phyloP scores from a whole-genome alignment of 1,284 basidiomycete genomes.

The Violaceomyces palustris region DNA sequence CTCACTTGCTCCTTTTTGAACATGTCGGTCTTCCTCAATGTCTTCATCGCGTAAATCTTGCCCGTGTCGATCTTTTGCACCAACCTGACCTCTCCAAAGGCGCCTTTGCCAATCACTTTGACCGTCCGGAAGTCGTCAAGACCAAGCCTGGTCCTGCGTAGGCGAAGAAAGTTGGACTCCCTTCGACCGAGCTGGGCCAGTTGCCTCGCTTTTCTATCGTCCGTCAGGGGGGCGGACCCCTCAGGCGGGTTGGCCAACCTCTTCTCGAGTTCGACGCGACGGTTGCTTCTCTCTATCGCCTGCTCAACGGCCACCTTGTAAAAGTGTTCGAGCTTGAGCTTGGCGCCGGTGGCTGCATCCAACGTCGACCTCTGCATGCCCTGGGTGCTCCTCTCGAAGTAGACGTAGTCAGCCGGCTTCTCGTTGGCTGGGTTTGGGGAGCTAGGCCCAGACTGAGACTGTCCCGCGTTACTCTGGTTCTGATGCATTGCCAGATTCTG shows the following conservation, averaged over 20 bases:
- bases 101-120: constrained; percentile 98
- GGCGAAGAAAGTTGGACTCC: constrained; percentile 72
- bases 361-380: constrained; percentile 82
- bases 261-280: constrained; percentile 90
- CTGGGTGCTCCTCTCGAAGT: constrained; percentile 81
- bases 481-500: constrained; percentile 20
- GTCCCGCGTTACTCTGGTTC: not conserved
- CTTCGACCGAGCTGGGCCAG: constrained; percentile 82
- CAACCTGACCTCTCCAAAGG: constrained; percentile 93
- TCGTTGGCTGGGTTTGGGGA: constrained; percentile 41
- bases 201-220: constrained; percentile 84
- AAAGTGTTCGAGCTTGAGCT: constrained; percentile 93
- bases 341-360: constrained; percentile 87
- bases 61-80: constrained; percentile 96
- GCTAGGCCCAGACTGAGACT: constrained; percentile 9
- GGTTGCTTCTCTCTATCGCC: constrained; percentile 78
- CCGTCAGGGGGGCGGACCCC: constrained; percentile 52
- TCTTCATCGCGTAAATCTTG: constrained; percentile 99
- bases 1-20: constrained; percentile 97
- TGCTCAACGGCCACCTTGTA: constrained; percentile 93
- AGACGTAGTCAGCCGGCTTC: constrained; percentile 72
- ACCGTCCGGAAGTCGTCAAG: constrained; percentile 90
- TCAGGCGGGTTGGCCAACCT: constrained; percentile 59
- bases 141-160: constrained; percentile 86
- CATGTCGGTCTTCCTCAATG: constrained; percentile 95